Base-by-base conservation (phyloP, 2,329 filamentous ascomycete genomes). In the Sarocladium strictum region DNA sequence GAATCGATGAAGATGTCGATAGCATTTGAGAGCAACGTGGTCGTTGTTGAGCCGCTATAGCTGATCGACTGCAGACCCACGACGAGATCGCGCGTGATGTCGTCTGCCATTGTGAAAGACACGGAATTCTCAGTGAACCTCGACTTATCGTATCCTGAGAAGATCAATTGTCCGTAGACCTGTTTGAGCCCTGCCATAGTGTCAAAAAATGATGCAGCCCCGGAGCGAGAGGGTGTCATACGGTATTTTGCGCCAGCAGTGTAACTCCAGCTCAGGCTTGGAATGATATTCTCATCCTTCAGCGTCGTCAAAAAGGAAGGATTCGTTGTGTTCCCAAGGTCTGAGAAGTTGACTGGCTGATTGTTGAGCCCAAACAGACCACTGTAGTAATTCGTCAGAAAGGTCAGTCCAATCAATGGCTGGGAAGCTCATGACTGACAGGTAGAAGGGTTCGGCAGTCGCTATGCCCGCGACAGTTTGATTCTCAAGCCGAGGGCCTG, bases 211-310 rank as follows among this genome's bases (percentile, higher is more conserved):
- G 3, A 27, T 29, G n/a, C 15, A 4, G 40, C 21, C 17, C 40
- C 24, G 3, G 4, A 24, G 4, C 4, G 40, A 12, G 21, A 23
- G 9, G 9, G 21, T 23, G 21, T 7, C 47, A 21, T 15, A 51
- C 47, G 26, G 17, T 51, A 51, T 23, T 35, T 51, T 23, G 47
- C 47, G 12, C 47, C 47, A 19, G 47, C 47, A 12, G 47, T 51
- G 47, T 51, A 51, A n/a, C 47, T 51, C 47, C 47, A 51, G 47
- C 47, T 51, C 17, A 51, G 27, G 21, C 47, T 51, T 23, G 47
- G 47, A 15, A 51, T 51, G 3, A 24, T 35, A 3, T 35, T 17
- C 12, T 51, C n/a, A 35, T 51, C 47, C 17, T 51, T 51, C 27
- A 51, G 27, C 3, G 26, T 35, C 7, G 47, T 51, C 17, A 51